Conservation (phyloP, 345 rosid species). For the Eucalyptus tenuipes region DNA sequence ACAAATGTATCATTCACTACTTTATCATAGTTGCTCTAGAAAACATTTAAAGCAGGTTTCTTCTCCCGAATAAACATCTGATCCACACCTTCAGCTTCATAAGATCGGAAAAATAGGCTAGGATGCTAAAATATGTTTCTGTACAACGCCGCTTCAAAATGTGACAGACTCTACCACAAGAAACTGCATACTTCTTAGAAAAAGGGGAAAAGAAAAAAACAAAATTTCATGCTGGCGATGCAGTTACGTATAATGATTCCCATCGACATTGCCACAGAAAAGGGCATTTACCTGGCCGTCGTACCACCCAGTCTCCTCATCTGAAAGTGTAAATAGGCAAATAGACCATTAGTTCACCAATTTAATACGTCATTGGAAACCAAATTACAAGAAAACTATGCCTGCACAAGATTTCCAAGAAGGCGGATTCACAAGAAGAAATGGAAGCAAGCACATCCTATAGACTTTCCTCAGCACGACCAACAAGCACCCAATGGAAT, state of each 20-base stretch:
- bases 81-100: background rate
- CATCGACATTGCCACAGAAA: background rate
- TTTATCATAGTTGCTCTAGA: background rate
- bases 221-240: background rate
- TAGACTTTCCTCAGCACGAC: background rate
- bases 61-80: background rate
- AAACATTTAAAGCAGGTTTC: background rate
- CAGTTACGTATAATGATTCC: background rate
- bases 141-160: background rate
- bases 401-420: background rate
- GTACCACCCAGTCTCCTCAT: constrained; percentile 98
- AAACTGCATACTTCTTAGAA: background rate
- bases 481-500: background rate
- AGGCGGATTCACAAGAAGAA: background rate
- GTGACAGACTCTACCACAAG: background rate
- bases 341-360: background rate
- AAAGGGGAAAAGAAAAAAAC: background rate
- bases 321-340: constrained; percentile 12
- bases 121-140: background rate
- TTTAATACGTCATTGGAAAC: background rate
- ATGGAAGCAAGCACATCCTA: background rate
- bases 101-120: background rate
- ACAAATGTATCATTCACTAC: background rate
- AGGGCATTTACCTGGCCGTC: constrained; percentile 69
- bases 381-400: background rate